Base-by-base conservation (phyloP, 2,329 filamentous ascomycete species). In the Pestalotiopsis sp. region DNA sequence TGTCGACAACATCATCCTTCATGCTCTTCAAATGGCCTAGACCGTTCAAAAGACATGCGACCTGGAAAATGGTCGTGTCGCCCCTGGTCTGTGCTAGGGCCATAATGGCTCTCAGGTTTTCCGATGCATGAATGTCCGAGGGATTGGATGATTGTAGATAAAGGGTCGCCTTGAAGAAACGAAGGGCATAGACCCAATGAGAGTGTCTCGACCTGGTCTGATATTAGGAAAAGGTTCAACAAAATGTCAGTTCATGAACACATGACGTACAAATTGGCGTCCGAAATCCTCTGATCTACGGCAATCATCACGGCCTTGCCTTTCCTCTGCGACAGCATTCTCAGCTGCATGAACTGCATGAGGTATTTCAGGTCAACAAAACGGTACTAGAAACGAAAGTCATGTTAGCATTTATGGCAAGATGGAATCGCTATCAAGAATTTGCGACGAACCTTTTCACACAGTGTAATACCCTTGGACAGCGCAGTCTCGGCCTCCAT, bases 141-240 rank as follows among this genome's bases (percentile, higher is more conserved):
- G 86, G 84, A 58, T 83, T 87, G 4, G 86, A 84, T 61, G 86
- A 84, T 72, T 92, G 87, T 64, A 93, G 81, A 69, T 91, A 88
- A 60, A 94, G 86, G 0, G 91, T 89, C 0, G 91, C 88, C 72
- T 93, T 92, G 14, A 95, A 80, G 60, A 95, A 89, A 7, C 92
- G 89, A 74, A 95, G 92, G 0, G 91, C 91, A 76, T 95, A 95
- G 17, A 91, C 85, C 93, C 93, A 95, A 64, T 90, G 87, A 9
- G 86, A 82, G 73, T 92, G 90, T 75, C 90, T 89, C 74, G 89
- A 66, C 45, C 84, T 88, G 69, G 17, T 14, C 11, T 20, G 11
- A 0, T 27, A 69, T 79, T 49, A 64, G 68, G 78, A 73, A 63
- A 38, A 13, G 63, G 36, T 62, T 68, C 39, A 58, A 58, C 31